Evolutionary conservation across 2,329 filamentous ascomycete species (phyloP).

Genomic region (Nemania serpens): DNA sequence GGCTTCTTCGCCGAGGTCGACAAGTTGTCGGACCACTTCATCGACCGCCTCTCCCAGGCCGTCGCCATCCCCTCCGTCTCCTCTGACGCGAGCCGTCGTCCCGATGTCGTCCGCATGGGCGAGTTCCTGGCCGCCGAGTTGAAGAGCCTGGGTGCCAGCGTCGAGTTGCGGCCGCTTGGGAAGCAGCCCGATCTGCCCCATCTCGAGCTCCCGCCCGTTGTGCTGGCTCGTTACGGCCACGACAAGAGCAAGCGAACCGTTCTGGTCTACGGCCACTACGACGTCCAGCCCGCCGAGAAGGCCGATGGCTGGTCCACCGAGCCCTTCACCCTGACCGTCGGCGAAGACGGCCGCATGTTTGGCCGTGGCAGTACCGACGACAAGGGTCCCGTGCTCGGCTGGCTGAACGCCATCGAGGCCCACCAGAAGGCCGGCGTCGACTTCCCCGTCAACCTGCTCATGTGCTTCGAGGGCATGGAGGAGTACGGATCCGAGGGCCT

Average conservation of each 20-base stretch:
- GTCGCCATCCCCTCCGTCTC: slow-evolving; percentile 96
- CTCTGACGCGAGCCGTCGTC: slow-evolving; percentile 83
- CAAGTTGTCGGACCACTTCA: slow-evolving; percentile 76
- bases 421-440: slow-evolving; percentile 94
- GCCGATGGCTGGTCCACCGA: slow-evolving; percentile 96
- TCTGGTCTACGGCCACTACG: slow-evolving; percentile 97
- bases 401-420: slow-evolving; percentile 97
- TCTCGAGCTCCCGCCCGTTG: slow-evolving; percentile 88
- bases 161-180: slow-evolving; percentile 84
- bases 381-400: slow-evolving; percentile 95
- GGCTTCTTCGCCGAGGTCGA: slow-evolving; percentile 94
- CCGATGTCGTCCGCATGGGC: slow-evolving; percentile 96
- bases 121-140: slow-evolving; percentile 87
- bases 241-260: slow-evolving; percentile 94
- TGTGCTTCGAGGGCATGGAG: slow-evolving; percentile 99
- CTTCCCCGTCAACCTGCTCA: slow-evolving; percentile 95
- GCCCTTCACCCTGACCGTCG: slow-evolving; percentile 86
- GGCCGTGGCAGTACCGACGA: slow-evolving; percentile 95
- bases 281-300: slow-evolving; percentile 92
- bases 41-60: slow-evolving; percentile 85
- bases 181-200: slow-evolving; percentile 91
- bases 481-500: slow-evolving; percentile 97
- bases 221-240: slow-evolving; percentile 89
- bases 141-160: slow-evolving; percentile 79
- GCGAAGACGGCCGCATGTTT: slow-evolving; percentile 93